Evolutionary conservation across 2,329 filamentous ascomycete species (phyloP), one percentile per base, ranked within the genome.

Genomic region (Magnaporthiopsis rhizophila): DNA sequence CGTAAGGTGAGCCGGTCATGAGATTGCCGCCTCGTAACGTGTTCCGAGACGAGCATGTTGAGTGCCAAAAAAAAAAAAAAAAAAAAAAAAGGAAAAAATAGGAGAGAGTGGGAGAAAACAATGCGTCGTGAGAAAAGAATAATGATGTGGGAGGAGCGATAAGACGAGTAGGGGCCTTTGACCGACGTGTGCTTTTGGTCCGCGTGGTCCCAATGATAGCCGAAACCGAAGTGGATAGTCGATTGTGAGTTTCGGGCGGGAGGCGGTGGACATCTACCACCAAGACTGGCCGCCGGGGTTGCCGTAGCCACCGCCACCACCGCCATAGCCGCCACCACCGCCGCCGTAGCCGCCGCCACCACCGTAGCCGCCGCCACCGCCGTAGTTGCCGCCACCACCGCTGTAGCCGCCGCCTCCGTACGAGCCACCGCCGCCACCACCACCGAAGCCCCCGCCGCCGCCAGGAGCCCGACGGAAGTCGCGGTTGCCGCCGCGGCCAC

Each of bases 391-490:
- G 66, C 75, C 78, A 65, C 76, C 74, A 68, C 75, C 73, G 66
- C 69, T 70, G 66, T 71, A 69, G 63, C 74, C 74, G 59, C 76
- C 73, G 36, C 73, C 71, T 65, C 74, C 77, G 56, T 75, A 74
- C 65, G 77, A 77, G 64, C 79, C 78, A 64, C 73, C 74, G 64
- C 74, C 80, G 66, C 80, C 81, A 65, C 80, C 81, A 65, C 83
- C 81, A n/a, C n/a, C n/a, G 59, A 84, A 87, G 65, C 86, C 87
- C 65, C 77, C 77, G 66, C 76, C 75, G 65, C 76, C 78, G 66
- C 78, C 77, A 65, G 79, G 81, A 66, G 79, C 80, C 66, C 81
- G 81, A 86, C 95, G 92, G 83, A 95, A 92, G 77, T 98, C 95
- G 74, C 93, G 92, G 77, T 88, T 96, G 71, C 89, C 81, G 73